phyloP scores from a whole-genome alignment of 768 basidiomycete genomes.

The Pleurotus tuoliensis region DNA sequence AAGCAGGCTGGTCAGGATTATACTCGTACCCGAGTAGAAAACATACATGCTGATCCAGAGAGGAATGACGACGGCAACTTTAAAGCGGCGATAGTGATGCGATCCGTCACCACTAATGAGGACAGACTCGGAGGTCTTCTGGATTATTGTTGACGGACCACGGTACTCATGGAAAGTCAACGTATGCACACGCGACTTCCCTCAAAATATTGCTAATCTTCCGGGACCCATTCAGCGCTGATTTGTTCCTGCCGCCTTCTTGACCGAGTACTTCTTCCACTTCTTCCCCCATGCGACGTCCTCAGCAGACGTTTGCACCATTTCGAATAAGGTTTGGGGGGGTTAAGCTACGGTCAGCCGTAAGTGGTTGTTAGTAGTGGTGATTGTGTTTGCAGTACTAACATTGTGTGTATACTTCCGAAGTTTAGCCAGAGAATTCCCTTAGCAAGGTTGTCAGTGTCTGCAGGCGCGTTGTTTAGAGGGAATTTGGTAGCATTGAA shows the following conservation, averaged over 20 bases:
- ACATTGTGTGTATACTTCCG: slow-evolving; percentile 4
- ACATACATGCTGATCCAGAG: too few species aligned
- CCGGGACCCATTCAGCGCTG: background rate
- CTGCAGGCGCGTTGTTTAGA: background rate
- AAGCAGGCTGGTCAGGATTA: too few species aligned
- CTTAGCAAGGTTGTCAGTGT: background rate
- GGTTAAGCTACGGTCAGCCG: background rate
- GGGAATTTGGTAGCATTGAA: background rate
- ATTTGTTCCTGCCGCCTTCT: slow-evolving; percentile 10
- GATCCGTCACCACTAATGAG: slow-evolving; percentile 1
- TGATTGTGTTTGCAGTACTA: background rate
- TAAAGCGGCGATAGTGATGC: background rate
- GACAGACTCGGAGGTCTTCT: too few species aligned
- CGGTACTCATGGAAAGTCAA: background rate
- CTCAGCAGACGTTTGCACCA: background rate
- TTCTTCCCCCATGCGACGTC: slow-evolving; percentile 1
- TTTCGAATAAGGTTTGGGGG: background rate
- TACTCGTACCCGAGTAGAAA: too few species aligned
- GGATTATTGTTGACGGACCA: too few species aligned
- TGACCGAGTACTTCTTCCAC: background rate
- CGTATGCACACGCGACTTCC: slow-evolving; percentile 1
- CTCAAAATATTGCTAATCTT: slow-evolving; percentile 7
- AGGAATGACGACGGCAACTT: slow-evolving; percentile 6
- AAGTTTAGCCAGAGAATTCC: slow-evolving; percentile 5
- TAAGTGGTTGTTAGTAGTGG: background rate